These are phyloP conservation scores for Exidia glandulosa DNA, from an alignment of 768 basidiomycete genomes.

Conservation along the genomic window DNA sequence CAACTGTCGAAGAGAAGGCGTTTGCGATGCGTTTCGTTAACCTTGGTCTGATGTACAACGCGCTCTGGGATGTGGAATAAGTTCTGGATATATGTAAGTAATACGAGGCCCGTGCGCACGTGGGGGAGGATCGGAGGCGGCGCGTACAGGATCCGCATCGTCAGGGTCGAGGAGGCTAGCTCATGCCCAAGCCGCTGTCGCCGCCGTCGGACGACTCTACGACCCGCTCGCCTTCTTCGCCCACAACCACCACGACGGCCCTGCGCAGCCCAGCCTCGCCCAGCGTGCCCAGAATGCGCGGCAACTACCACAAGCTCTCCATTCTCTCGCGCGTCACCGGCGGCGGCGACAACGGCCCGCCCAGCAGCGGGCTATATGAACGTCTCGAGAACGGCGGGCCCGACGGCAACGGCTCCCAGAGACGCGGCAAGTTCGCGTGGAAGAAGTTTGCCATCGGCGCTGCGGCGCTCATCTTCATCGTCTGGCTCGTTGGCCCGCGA, in stretches of 20 bases:
- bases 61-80: neutral
- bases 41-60: neutral
- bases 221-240: neutral
- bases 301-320: neutral
- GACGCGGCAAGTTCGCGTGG: conserved; percentile 3
- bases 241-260: neutral
- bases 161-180: neutral
- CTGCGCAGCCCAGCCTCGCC: neutral
- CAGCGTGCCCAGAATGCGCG: neutral
- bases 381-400: neutral
- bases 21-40: neutral
- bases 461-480: conserved; percentile 40
- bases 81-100: neutral
- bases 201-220: neutral
- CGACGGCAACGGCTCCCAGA: neutral
- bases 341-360: neutral
- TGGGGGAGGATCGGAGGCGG: too few species aligned
- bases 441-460: conserved; percentile 40
- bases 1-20: neutral
- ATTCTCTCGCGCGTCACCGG: neutral
- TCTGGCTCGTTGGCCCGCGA: conserved; percentile 59
- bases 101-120: too few species aligned
- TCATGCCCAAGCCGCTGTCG: neutral
- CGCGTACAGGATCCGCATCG: neutral
- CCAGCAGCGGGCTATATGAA: neutral